Conservation (phyloP, 305 asterid genomes). For the Euphrasia arctica region DNA sequence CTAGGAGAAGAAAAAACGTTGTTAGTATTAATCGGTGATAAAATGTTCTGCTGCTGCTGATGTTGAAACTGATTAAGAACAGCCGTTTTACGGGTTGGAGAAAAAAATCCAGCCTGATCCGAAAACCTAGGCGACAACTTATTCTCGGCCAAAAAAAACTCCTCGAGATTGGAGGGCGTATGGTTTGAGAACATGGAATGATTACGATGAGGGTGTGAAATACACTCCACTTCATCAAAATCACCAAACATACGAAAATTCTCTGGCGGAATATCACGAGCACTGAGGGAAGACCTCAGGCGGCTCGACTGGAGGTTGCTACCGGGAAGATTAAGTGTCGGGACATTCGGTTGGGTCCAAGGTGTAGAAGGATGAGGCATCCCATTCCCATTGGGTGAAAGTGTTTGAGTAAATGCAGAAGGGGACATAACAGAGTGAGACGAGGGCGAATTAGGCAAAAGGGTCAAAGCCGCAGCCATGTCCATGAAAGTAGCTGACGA, state of each 20-base stretch:
- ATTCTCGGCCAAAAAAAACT: slow-evolving; percentile 71
- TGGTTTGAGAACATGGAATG: slow-evolving; percentile 44
- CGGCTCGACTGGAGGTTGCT: slow-evolving; percentile 82
- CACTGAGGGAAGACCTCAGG: slow-evolving; percentile 66
- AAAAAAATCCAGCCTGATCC: slow-evolving; percentile 67
- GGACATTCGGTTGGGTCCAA: slow-evolving; percentile 70
- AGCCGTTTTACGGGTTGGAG: slow-evolving; percentile 74
- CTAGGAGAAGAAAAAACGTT: slow-evolving; percentile 60
- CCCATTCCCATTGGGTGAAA: slow-evolving; percentile 62
- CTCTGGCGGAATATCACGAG: slow-evolving; percentile 60
- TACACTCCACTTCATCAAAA: slow-evolving; percentile 61
- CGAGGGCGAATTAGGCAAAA: slow-evolving; percentile 69
- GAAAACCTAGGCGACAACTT: slow-evolving; percentile 60
- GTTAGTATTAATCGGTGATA: slow-evolving; percentile 70
- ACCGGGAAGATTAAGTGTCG: slow-evolving; percentile 70
- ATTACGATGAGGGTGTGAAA: slow-evolving; percentile 43
- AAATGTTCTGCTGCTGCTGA: slow-evolving; percentile 63
- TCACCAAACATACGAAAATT: slow-evolving; percentile 44
- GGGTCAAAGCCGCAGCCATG: slow-evolving; percentile 59
- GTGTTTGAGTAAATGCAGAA: background rate
- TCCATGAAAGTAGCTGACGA: slow-evolving; percentile 66
- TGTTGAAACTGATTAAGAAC: slow-evolving; percentile 58
- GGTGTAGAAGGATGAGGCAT: slow-evolving; percentile 40
- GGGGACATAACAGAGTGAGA: slow-evolving; percentile 61
- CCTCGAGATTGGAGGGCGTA: slow-evolving; percentile 83